These are phyloP conservation scores for Alternaria rosae DNA, from an alignment of 2,329 filamentous ascomycete genomes.

Conservation along the genomic window DNA sequence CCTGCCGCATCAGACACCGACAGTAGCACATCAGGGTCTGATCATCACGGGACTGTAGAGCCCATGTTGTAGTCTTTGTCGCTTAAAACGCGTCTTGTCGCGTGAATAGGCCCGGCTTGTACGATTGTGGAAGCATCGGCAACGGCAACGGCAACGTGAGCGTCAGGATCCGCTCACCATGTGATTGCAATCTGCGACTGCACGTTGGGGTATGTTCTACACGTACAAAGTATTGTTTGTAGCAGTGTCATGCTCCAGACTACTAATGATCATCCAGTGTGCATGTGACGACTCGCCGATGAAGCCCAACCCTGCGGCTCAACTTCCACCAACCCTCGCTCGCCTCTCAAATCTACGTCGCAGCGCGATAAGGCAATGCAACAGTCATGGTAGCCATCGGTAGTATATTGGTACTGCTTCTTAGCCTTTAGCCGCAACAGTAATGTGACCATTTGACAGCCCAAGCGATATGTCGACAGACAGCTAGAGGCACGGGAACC, in stretches of 20 bases:
- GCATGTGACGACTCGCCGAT: not conserved
- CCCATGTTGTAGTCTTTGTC: not conserved
- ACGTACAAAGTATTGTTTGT: not conserved
- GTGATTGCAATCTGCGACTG: not conserved
- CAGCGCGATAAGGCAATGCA: not conserved
- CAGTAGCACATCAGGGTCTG: not conserved
- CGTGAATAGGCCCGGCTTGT: not conserved
- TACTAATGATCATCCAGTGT: not conserved
- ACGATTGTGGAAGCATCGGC: not conserved
- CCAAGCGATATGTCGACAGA: not conserved
- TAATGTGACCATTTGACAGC: not conserved
- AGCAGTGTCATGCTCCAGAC: not conserved
- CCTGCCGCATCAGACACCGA: not conserved
- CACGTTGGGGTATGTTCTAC: not conserved
- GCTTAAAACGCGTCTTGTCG: not conserved
- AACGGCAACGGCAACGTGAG: not conserved
- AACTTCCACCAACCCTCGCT: not conserved
- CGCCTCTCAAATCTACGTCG: not conserved
- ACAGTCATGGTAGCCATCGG: not conserved
- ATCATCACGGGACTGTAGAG: not conserved
- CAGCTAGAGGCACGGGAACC: not conserved
- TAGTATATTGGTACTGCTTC: not conserved
- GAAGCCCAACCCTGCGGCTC: not conserved
- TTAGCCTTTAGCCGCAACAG: not conserved
- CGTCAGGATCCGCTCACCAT: not conserved